Conservation (phyloP, 164 flowering plant species). For the Hamamelis virginiana region DNA sequence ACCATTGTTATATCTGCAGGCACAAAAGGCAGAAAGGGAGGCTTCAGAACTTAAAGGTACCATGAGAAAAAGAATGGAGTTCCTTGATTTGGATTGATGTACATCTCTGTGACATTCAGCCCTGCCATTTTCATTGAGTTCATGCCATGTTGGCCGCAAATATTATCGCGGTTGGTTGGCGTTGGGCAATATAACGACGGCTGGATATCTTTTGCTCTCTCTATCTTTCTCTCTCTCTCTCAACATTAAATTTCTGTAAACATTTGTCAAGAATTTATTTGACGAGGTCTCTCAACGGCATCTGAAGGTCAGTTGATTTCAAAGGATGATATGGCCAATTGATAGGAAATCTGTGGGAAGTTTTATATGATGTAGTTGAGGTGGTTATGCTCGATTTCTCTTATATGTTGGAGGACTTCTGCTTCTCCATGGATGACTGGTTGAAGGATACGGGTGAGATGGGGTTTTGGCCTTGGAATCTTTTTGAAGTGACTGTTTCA, state of each 20-base stretch:
- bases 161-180: constrained; percentile 36
- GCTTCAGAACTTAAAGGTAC: constrained; percentile 87
- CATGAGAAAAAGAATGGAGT: constrained; percentile 98
- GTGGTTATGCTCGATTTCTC: not conserved
- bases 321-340: not conserved
- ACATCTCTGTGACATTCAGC: constrained; percentile 1
- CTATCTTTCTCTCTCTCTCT: not conserved
- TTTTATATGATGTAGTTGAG: not conserved
- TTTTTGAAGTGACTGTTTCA: not conserved
- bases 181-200: not conserved
- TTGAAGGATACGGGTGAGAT: too few relatives aligned
- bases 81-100: constrained; percentile 76
- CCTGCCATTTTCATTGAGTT: constrained; percentile 10
- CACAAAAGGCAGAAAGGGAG: constrained; percentile 90
- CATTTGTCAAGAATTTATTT: constrained; percentile 5
- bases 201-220: not conserved
- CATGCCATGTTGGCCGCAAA: constrained; percentile 27
- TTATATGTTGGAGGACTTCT: too few relatives aligned
- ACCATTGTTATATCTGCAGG: constrained; percentile 33
- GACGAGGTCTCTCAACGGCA: not conserved
- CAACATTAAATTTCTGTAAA: constrained; percentile 5
- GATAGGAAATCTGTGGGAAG: not conserved
- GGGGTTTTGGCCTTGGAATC: too few relatives aligned
- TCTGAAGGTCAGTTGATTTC: not conserved
- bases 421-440: too few relatives aligned